Evolutionary conservation across 495 filamentous ascomycete species (phyloP), one percentile per base, ranked within the genome.

Genomic region (Penicillium arizonense): DNA sequence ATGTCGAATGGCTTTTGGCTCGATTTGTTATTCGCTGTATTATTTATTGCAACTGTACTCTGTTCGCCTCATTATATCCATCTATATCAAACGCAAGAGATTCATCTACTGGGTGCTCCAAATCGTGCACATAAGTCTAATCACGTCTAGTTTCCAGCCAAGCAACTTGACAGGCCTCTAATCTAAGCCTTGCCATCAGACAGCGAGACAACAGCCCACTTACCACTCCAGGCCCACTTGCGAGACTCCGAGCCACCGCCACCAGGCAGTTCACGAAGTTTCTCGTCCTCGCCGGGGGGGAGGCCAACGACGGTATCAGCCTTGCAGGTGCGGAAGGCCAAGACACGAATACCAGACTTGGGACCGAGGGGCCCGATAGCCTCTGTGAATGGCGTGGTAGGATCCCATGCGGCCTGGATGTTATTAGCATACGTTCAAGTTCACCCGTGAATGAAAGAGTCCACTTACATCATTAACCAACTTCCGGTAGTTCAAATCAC

Each of bases 161-260:
- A 30, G 4, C 28, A 30, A 30, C 6, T 2, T 10, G 9, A 7
- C 28, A 30, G 7, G 8, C 28, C 28, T 4, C 28, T 30, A 30
- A 10, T 45, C 37, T 65, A 80, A 26, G 59, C 69, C 68, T 88
- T 87, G 9, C 87, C 87, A 63, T 90, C 83, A 58, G 72, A 95
- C 60, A 96, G 96, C 18, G 91, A 92, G 11, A 94, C 85, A 32
- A 97, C 90, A 3, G 93, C 94, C 90, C 90, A 97, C 72, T 97
- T 97, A 8, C 94, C 94, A 65, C 82, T 89, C 93, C 92, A 97
- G 1, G 91, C 94, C 94, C 94, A 98, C 68, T 93, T 92, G 53
- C 94, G 81, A 16, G 82, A 79, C 13, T 87, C 86, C 11, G 74
- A 77, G 52, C 88, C 83, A 6, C 81, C 86, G 8, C 86, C 90